phyloP scores from a whole-genome alignment of 805 yeast genomes.

The Tetrapisispora nanseiensis region DNA sequence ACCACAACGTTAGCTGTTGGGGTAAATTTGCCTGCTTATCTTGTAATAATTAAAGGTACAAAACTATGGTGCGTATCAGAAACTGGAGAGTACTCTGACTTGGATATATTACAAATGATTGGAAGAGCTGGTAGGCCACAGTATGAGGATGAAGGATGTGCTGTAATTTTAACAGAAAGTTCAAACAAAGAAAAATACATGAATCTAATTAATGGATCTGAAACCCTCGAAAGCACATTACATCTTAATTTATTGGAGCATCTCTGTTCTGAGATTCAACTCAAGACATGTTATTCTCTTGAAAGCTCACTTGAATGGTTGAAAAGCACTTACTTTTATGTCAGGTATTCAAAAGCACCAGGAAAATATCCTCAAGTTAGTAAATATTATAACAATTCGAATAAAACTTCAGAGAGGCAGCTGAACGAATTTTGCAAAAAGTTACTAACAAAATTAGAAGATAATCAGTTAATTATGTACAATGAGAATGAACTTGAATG shows the following conservation, averaged over 20 bases:
- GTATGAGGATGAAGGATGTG: slow-evolving; percentile 40
- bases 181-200: slow-evolving; percentile 32
- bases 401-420: slow-evolving; percentile 23
- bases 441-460: slow-evolving; percentile 28
- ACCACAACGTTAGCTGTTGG: slow-evolving; percentile 57
- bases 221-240: slow-evolving; percentile 38
- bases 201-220: slow-evolving; percentile 33
- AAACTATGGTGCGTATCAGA: slow-evolving; percentile 45
- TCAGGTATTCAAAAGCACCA: slow-evolving; percentile 35
- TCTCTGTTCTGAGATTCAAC: slow-evolving; percentile 36
- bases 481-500: slow-evolving; percentile 16
- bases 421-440: slow-evolving; percentile 29
- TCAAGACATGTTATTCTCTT: slow-evolving; percentile 31
- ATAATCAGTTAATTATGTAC: slow-evolving; percentile 25
- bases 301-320: slow-evolving; percentile 39
- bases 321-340: slow-evolving; percentile 40
- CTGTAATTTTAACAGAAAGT: slow-evolving; percentile 39
- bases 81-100: slow-evolving; percentile 43
- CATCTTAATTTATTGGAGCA: slow-evolving; percentile 34
- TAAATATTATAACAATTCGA: slow-evolving; percentile 9
- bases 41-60: slow-evolving; percentile 54
- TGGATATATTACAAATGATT: slow-evolving; percentile 53
- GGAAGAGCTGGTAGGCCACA: slow-evolving; percentile 60
- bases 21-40: slow-evolving; percentile 50
- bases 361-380: slow-evolving; percentile 29